Conservation (phyloP, 164 flowering plant species). For the Liquidambar formosana region DNA sequence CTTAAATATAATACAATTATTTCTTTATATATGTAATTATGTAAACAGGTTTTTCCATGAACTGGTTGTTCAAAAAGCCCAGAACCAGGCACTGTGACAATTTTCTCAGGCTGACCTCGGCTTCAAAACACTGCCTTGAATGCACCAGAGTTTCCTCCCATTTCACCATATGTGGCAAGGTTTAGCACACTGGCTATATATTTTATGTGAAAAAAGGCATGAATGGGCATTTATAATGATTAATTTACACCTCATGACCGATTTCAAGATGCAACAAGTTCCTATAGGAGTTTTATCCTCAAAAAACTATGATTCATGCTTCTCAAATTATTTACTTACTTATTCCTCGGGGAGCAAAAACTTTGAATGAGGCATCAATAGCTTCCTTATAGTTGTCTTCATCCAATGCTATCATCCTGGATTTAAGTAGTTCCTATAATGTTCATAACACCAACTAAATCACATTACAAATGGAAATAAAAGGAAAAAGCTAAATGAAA, state of each 20-base stretch:
- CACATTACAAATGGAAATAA: not conserved
- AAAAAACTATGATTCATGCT: not conserved
- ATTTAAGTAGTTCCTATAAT: slow-evolving; percentile 71
- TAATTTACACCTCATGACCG: not conserved
- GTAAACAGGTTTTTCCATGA: no score
- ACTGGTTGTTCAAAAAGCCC: no score
- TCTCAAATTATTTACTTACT: slow-evolving; percentile 49
- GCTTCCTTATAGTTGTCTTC: slow-evolving; percentile 99
- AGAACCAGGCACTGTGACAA: no score
- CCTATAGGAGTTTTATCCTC: not conserved
- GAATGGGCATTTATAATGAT: no score
- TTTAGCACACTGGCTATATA: no score
- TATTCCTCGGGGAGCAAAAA: slow-evolving; percentile 80
- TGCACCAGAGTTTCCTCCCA: no score
- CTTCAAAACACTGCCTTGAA: no score
- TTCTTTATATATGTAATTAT: no score
- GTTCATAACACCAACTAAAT: slow-evolving; percentile 21
- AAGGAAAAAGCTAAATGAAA: slow-evolving; percentile 2
- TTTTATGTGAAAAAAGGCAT: no score
- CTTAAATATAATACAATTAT: no score
- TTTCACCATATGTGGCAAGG: no score
- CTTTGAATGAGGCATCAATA: slow-evolving; percentile 85
- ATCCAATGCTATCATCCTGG: slow-evolving; percentile 68
- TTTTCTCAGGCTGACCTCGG: no score
- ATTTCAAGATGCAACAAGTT: not conserved